Percentiles rank a stretch among this genome's conserved stretches.
Conservation (phyloP, 306 rosid genomes). For the Cicer chorassanicum region DNA sequence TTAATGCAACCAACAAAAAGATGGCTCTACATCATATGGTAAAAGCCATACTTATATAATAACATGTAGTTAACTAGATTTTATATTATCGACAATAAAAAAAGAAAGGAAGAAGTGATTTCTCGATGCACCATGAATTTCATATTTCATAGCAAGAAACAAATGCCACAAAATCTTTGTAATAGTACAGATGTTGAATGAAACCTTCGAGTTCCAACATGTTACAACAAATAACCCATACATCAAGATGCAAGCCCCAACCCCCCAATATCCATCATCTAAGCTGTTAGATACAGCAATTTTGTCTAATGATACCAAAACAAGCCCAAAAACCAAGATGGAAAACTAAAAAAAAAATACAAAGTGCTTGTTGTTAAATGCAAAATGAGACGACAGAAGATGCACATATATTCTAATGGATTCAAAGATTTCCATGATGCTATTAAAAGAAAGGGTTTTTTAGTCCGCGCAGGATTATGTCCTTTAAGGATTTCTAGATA, state of each 20-base stretch:
- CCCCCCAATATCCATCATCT: not conserved
- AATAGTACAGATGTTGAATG: constrained; percentile 2
- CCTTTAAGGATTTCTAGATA: constrained; percentile 20
- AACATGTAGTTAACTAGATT: not conserved
- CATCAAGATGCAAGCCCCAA: not conserved
- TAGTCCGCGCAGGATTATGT: not conserved
- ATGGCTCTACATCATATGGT: constrained; percentile 17
- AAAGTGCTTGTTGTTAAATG: not conserved
- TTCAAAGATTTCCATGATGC: constrained; percentile 16
- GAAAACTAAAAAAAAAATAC: not conserved
- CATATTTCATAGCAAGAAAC: constrained; percentile 8
- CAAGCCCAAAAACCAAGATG: constrained; percentile 5
- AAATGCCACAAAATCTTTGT: constrained; percentile 8
- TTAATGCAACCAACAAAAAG: constrained; percentile 43
- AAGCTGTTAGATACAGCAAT: constrained; percentile 8
- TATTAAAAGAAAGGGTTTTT: constrained; percentile 6
- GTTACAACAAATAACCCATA: constrained; percentile 18
- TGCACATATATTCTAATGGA: not conserved
- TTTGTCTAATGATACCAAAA: constrained; percentile 2
- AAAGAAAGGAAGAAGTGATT: not conserved
- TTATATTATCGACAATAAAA: not conserved
- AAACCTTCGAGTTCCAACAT: constrained; percentile 16
- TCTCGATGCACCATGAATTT: not conserved
- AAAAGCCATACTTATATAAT: constrained; percentile 8
- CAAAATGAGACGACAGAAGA: constrained; percentile 11